phyloP scores from a whole-genome alignment of 441 rosid species.

The Populus trichocarpa region DNA sequence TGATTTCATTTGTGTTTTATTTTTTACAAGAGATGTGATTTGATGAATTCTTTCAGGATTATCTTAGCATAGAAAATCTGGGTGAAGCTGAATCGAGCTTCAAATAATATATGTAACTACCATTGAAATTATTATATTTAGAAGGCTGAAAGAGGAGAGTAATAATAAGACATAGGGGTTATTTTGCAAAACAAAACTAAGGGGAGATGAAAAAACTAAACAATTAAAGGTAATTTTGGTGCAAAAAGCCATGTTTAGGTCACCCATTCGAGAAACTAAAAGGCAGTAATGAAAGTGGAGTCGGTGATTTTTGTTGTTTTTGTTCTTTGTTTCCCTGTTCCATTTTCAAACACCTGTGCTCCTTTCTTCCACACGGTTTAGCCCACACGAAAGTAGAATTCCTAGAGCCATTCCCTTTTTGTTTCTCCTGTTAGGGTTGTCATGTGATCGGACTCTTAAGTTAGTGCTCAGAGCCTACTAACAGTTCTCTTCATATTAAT shows the following conservation, averaged over 20 bases:
- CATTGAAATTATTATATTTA: too few species aligned
- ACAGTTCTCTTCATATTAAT: too few species aligned
- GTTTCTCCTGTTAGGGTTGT: constrained; percentile 5
- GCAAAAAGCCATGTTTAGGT: not conserved
- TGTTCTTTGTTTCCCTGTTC: not conserved
- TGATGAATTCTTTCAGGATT: too few species aligned
- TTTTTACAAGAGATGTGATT: too few species aligned
- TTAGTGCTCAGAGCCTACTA: too few species aligned
- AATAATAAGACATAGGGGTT: not conserved
- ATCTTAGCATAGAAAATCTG: too few species aligned
- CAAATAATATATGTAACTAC: too few species aligned
- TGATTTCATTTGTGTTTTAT: too few species aligned
- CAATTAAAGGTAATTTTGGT: not conserved
- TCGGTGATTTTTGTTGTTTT: constrained; percentile 2
- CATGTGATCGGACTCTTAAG: not conserved
- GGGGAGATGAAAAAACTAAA: not conserved
- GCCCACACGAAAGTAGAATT: not conserved
- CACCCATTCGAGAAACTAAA: not conserved
- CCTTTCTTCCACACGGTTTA: not conserved
- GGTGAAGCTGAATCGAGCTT: too few species aligned
- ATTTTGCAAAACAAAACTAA: not conserved
- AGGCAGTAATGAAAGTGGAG: constrained; percentile 1
- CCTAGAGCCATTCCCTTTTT: not conserved
- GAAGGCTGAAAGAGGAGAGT: not conserved
- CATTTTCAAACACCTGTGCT: not conserved